Conservation (phyloP, 371 early-diverging fungal genomes). For the Syncephalastrum sp. region DNA sequence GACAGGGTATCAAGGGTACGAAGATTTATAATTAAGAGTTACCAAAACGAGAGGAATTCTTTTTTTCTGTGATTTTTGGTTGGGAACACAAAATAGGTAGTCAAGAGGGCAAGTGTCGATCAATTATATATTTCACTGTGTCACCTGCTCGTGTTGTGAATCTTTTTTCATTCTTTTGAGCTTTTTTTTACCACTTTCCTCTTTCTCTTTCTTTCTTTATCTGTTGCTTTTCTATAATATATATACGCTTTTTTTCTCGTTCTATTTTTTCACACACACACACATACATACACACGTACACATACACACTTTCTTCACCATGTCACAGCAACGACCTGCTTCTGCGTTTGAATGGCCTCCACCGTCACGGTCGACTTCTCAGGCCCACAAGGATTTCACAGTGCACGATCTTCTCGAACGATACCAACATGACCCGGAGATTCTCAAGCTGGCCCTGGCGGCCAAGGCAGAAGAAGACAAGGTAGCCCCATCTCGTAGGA, state of each 20-base stretch:
- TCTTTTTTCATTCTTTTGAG: constrained; percentile 2
- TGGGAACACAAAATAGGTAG: too few relatives aligned
- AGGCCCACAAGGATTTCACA: constrained; percentile 17
- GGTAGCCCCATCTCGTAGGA: constrained; percentile 20
- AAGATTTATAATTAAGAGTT: too few relatives aligned
- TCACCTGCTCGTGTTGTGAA: too few relatives aligned
- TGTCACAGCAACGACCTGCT: constrained; percentile 13
- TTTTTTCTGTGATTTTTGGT: too few relatives aligned
- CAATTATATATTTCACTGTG: too few relatives aligned
- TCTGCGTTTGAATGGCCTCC: constrained; percentile 21
- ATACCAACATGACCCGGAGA: constrained; percentile 32
- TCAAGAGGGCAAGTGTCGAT: too few relatives aligned
- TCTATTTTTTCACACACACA: not conserved
- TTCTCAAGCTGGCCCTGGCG: constrained; percentile 27
- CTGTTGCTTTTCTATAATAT: not conserved
- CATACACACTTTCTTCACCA: constrained; percentile 1
- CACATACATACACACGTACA: too few relatives aligned
- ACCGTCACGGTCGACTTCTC: constrained; percentile 9
- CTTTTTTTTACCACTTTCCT: constrained; percentile 1
- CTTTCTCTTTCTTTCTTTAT: not conserved
- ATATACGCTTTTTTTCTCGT: not conserved
- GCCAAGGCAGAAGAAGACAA: constrained; percentile 54
- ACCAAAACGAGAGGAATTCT: too few relatives aligned
- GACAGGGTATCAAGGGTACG: too few relatives aligned
- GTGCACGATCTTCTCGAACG: constrained; percentile 31